Conservation (phyloP, 2,329 filamentous ascomycete genomes). For the Curvularia spicifera region DNA sequence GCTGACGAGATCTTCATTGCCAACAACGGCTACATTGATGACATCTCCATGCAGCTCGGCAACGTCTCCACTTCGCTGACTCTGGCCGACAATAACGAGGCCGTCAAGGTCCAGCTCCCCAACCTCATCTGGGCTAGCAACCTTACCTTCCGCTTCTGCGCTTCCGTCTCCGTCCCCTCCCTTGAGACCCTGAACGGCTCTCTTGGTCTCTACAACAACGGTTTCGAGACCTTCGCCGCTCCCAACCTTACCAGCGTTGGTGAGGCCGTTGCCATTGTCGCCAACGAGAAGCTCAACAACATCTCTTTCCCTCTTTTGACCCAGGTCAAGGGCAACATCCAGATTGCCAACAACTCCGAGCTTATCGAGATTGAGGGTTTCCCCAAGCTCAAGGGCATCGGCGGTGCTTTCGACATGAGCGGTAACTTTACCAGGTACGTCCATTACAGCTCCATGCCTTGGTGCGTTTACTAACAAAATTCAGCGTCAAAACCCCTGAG, state of each 20-base stretch:
- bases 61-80: conserved; percentile 74
- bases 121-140: conserved; percentile 80
- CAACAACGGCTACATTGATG: conserved; percentile 84
- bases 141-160: conserved; percentile 82
- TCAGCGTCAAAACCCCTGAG: conserved; percentile 72
- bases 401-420: conserved; percentile 81
- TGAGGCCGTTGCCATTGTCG: conserved; percentile 63
- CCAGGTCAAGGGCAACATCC: conserved; percentile 77
- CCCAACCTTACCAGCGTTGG: conserved; percentile 74
- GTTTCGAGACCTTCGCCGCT: conserved; percentile 65
- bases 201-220: conserved; percentile 84
- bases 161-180: conserved; percentile 73
- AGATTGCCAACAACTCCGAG: conserved; percentile 87
- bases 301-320: conserved; percentile 74
- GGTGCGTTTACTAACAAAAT: conserved; percentile 39
- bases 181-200: conserved; percentile 77
- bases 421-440: conserved; percentile 85
- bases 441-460: background rate
- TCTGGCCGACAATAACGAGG: conserved; percentile 80
- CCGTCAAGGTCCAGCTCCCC: conserved; percentile 75
- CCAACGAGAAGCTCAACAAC: conserved; percentile 69
- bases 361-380: conserved; percentile 72
- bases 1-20: conserved; percentile 74
- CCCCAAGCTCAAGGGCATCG: conserved; percentile 69
- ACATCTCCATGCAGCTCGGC: conserved; percentile 76